These are phyloP conservation scores for Neurospora sp. DNA, from an alignment of 495 filamentous ascomycete genomes.

Conservation along the genomic window DNA sequence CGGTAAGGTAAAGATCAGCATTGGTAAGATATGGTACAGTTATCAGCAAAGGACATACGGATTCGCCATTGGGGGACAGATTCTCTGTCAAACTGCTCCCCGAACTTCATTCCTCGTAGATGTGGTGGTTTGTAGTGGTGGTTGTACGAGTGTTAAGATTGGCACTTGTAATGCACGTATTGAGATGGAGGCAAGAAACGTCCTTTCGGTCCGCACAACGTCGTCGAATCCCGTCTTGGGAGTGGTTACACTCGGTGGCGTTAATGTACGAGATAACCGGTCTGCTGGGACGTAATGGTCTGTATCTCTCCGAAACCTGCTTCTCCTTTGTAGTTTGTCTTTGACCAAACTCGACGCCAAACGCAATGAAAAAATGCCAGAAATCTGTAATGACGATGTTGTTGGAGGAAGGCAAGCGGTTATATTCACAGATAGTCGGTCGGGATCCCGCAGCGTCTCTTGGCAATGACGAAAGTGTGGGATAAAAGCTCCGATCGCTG, in stretches of 20 bases:
- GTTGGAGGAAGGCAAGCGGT: neutral
- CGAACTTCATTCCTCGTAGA: conserved; percentile 52
- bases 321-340: neutral
- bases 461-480: neutral
- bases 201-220: neutral
- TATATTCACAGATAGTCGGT: neutral
- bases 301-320: neutral
- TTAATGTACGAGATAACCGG: neutral
- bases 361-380: neutral
- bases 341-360: neutral
- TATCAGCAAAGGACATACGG: conserved; percentile 38
- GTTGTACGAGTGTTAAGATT: neutral
- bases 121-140: neutral
- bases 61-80: conserved; percentile 81
- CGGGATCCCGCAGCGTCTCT: neutral
- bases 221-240: neutral
- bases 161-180: neutral
- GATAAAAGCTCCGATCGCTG: neutral
- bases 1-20: neutral
- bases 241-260: neutral
- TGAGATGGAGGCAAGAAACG: neutral
- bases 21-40: neutral
- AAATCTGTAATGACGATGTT: neutral
- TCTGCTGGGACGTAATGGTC: neutral
- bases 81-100: conserved; percentile 70